A percentile compares a stretch with the other conserved stretches of the same genome.
Evolutionary conservation across 2,329 filamentous ascomycete species (phyloP).

Genomic region (Ceratocystis albifundus): DNA sequence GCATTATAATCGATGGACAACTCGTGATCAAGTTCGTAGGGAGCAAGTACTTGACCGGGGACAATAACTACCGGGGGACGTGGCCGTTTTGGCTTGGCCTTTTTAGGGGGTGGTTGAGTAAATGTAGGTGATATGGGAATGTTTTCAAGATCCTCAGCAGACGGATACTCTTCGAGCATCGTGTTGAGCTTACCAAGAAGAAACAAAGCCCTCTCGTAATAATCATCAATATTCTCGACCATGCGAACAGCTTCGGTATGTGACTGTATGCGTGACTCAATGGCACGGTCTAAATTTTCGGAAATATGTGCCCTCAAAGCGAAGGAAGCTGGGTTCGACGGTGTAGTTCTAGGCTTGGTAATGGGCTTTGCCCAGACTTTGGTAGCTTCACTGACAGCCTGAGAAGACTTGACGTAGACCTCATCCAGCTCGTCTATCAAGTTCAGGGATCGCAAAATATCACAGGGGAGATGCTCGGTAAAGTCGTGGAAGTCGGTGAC

Average conservation of each 20-base stretch:
- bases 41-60: conserved; percentile 53
- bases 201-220: no score
- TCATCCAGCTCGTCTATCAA: conserved; percentile 54
- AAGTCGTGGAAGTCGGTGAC: conserved; percentile 59
- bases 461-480: conserved; percentile 57
- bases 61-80: conserved; percentile 50
- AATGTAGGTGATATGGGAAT: conserved; percentile 4
- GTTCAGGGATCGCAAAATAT: conserved; percentile 53
- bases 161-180: conserved; percentile 50
- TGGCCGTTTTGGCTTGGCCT: conserved; percentile 26
- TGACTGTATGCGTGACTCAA: conserved; percentile 46
- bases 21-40: conserved; percentile 53
- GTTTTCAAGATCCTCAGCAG: conserved; percentile 37
- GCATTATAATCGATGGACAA: conserved; percentile 44
- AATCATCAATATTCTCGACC: conserved; percentile 41
- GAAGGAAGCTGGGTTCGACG: conserved; percentile 35
- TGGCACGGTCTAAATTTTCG: conserved; percentile 41
- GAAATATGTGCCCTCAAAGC: conserved; percentile 51
- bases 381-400: conserved; percentile 45
- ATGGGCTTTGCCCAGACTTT: conserved; percentile 47
- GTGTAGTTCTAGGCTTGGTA: conserved; percentile 30
- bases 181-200: conserved; percentile 39
- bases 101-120: conserved; percentile 4
- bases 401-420: conserved; percentile 45
- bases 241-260: conserved; percentile 53